Percentiles rank a stretch among this genome's conserved stretches.
Conservation (phyloP, 2,329 filamentous ascomycete species). For the Penicillium sp. region DNA sequence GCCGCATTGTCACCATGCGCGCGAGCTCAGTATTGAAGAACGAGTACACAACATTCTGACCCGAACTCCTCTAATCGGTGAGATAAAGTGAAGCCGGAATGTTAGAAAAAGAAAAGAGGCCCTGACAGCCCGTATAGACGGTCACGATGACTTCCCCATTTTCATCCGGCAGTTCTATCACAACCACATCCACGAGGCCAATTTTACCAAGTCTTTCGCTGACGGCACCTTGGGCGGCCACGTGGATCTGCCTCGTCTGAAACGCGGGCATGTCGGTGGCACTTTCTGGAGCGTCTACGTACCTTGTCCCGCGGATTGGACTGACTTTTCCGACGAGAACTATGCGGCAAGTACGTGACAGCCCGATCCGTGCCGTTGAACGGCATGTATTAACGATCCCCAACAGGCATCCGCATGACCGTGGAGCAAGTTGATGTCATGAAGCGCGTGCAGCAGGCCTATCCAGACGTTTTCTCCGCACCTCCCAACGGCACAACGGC, state of each 20-base stretch:
- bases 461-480: constrained; percentile 53
- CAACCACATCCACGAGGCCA: constrained; percentile 73
- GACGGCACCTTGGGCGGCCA: constrained; percentile 67
- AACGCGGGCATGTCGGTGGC: constrained; percentile 65
- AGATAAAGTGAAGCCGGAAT: background rate
- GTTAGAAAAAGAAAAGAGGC: background rate
- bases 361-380: constrained; percentile 22
- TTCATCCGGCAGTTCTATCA: constrained; percentile 64
- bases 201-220: constrained; percentile 73
- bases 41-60: constrained; percentile 47
- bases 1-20: constrained; percentile 8
- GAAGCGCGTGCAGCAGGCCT: constrained; percentile 34
- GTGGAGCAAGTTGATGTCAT: constrained; percentile 39
- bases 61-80: constrained; percentile 51
- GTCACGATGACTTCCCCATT: constrained; percentile 84
- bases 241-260: constrained; percentile 75
- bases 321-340: constrained; percentile 70
- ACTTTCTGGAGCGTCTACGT: constrained; percentile 92
- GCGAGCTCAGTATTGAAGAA: constrained; percentile 29
- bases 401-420: constrained; percentile 32
- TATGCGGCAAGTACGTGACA: constrained; percentile 60
- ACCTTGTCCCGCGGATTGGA: constrained; percentile 69
- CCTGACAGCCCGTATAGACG: constrained; percentile 56
- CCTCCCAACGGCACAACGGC: constrained; percentile 60
- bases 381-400: background rate